phyloP scores from a whole-genome alignment of 2,329 filamentous ascomycete genomes.

The Colletotrichum sansevieriae region DNA sequence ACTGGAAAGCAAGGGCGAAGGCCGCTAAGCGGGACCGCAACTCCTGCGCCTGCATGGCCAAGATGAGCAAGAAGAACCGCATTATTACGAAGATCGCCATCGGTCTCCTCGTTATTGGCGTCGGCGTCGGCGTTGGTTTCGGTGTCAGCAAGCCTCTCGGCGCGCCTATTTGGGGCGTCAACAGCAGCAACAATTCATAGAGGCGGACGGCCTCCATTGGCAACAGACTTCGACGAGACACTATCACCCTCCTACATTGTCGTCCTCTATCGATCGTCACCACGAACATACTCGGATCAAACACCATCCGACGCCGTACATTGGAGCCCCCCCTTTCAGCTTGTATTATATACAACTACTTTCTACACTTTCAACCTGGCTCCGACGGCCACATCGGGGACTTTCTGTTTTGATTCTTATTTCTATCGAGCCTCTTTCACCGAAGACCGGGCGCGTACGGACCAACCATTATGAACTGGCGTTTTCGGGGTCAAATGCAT shows the following conservation, averaged over 20 bases:
- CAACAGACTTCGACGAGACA: background rate
- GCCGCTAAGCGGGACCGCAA: conserved; percentile 64
- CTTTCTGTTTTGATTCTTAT: conserved; percentile 14
- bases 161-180: conserved; percentile 67
- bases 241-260: background rate
- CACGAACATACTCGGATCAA: conserved; percentile 22
- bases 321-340: conserved; percentile 33
- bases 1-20: conserved; percentile 72
- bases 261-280: background rate
- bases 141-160: conserved; percentile 72
- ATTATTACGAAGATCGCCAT: conserved; percentile 68
- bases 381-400: conserved; percentile 26
- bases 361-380: conserved; percentile 14
- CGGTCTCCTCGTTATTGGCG: conserved; percentile 63
- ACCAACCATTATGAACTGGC: conserved; percentile 39
- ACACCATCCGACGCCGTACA: conserved; percentile 13
- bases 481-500: conserved; percentile 41
- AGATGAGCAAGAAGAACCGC: conserved; percentile 66
- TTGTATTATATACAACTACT: conserved; percentile 39
- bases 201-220: background rate
- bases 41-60: conserved; percentile 66
- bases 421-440: conserved; percentile 21
- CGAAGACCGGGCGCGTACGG: conserved; percentile 23
- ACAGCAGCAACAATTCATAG: conserved; percentile 11
- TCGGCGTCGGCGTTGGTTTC: conserved; percentile 69